Percentiles rank a stretch among this genome's conserved stretches.
Conservation (phyloP, 2,329 filamentous ascomycete species). For the Ophiocordyceps camponoti-leonardi region DNA sequence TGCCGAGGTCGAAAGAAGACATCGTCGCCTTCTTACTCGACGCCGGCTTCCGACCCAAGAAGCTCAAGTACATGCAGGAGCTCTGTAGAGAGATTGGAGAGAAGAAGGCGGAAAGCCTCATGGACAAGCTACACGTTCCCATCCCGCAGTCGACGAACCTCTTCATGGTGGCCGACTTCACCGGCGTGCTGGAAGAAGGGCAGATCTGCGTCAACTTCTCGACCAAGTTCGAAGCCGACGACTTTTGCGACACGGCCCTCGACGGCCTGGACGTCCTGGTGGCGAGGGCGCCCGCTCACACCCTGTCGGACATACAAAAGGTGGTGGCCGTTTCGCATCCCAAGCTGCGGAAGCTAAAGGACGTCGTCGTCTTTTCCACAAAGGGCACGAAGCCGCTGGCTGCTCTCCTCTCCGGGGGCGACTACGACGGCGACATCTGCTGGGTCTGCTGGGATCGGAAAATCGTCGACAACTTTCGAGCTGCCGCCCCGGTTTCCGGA, state of each 20-base stretch:
- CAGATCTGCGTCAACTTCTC: conserved; percentile 57
- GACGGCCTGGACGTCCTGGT: conserved; percentile 46
- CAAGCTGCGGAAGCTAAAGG: conserved; percentile 48
- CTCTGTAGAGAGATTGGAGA: conserved; percentile 28
- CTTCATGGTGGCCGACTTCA: conserved; percentile 54
- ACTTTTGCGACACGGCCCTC: conserved; percentile 34
- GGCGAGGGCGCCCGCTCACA: conserved; percentile 51
- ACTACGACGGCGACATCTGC: conserved; percentile 66
- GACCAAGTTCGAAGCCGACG: conserved; percentile 38
- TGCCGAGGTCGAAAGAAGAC: conserved; percentile 34
- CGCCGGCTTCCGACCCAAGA: conserved; percentile 37
- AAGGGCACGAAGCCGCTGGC: conserved; percentile 47
- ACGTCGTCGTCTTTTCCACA: conserved; percentile 63
- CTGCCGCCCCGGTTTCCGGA: conserved; percentile 27
- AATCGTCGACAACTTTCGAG: conserved; percentile 50
- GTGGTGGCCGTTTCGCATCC: conserved; percentile 40
- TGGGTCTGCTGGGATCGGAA: conserved; percentile 60
- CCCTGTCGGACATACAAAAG: conserved; percentile 55
- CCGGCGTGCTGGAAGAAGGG: conserved; percentile 37
- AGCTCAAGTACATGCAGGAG: conserved; percentile 29
- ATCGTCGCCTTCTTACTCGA: conserved; percentile 35
- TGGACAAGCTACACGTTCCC: conserved; percentile 39
- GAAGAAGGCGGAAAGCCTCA: conserved; percentile 33
- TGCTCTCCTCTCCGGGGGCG: conserved; percentile 57
- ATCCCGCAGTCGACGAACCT: conserved; percentile 44